These are phyloP conservation scores for Diaporthe citrichinensis DNA, from an alignment of 2,329 filamentous ascomycete genomes.

Conservation along the genomic window DNA sequence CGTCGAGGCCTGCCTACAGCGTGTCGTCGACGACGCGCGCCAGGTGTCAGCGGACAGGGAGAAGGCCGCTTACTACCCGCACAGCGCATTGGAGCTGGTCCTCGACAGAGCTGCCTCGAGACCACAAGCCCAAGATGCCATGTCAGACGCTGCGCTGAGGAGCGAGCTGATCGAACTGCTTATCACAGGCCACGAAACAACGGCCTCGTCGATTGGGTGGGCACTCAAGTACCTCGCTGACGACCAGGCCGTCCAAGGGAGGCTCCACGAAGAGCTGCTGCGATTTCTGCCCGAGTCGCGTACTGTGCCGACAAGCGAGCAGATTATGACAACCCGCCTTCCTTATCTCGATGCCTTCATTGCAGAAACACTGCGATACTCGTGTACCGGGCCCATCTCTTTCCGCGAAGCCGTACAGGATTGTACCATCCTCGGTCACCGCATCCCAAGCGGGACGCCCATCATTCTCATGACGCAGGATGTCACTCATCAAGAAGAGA, in stretches of 20 bases:
- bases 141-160: conserved; percentile 4
- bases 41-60: not conserved
- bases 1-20: not conserved
- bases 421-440: conserved; percentile 17
- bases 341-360: conserved; percentile 18
- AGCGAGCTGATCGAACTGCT: conserved; percentile 20
- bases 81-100: conserved; percentile 12
- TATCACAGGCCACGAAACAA: conserved; percentile 22
- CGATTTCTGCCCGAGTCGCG: not conserved
- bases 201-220: conserved; percentile 20
- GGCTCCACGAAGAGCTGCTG: conserved; percentile 3
- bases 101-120: not conserved
- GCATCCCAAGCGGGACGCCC: conserved; percentile 1
- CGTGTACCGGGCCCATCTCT: conserved; percentile 10
- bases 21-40: not conserved
- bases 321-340: not conserved
- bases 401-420: conserved; percentile 19
- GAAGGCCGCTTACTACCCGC: not conserved
- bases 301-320: not conserved
- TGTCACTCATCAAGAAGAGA: not conserved
- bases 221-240: conserved; percentile 21
- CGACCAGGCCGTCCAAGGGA: not conserved
- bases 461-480: conserved; percentile 25
- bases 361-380: conserved; percentile 21
- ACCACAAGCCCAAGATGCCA: not conserved